Percentiles rank a stretch among this genome's conserved stretches.
These are phyloP conservation scores for Epichloe sibirici DNA, from an alignment of 2,329 filamentous ascomycete genomes.

Conservation along the genomic window DNA sequence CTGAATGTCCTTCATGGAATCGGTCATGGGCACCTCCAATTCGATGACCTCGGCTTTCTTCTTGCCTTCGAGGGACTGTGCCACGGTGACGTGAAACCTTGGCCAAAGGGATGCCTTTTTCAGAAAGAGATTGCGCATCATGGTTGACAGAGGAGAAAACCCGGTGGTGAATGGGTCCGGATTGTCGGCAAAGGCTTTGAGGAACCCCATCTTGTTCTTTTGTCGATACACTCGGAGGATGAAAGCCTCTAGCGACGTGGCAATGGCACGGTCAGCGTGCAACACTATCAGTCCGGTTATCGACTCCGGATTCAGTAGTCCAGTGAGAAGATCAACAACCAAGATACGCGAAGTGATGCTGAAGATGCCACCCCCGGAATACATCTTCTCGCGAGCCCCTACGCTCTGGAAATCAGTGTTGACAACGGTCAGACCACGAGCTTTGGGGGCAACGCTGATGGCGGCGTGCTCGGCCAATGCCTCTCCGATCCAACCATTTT, in stretches of 20 bases:
- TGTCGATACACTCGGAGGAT: slow-evolving; percentile 89
- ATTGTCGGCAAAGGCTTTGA: slow-evolving; percentile 92
- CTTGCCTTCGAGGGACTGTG: slow-evolving; percentile 78
- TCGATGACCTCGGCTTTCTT: slow-evolving; percentile 96
- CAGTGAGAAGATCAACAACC: slow-evolving; percentile 85
- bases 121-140: slow-evolving; percentile 83
- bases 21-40: slow-evolving; percentile 90
- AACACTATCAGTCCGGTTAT: slow-evolving; percentile 80
- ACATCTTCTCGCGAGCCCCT: slow-evolving; percentile 79
- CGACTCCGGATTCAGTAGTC: slow-evolving; percentile 65
- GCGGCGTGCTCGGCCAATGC: slow-evolving; percentile 90
- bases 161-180: slow-evolving; percentile 83
- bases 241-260: slow-evolving; percentile 87
- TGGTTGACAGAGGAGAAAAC: slow-evolving; percentile 76
- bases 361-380: slow-evolving; percentile 83
- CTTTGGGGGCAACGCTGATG: slow-evolving; percentile 69
- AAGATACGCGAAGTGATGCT: slow-evolving; percentile 93
- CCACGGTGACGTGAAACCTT: slow-evolving; percentile 83
- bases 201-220: slow-evolving; percentile 83
- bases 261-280: slow-evolving; percentile 76
- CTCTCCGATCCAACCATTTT: slow-evolving; percentile 96
- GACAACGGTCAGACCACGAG: slow-evolving; percentile 77
- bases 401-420: slow-evolving; percentile 93
- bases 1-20: slow-evolving; percentile 85
- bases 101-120: slow-evolving; percentile 85